These are phyloP conservation scores for Alternaria infectoria DNA, from an alignment of 2,329 filamentous ascomycete species.

Conservation along the genomic window DNA sequence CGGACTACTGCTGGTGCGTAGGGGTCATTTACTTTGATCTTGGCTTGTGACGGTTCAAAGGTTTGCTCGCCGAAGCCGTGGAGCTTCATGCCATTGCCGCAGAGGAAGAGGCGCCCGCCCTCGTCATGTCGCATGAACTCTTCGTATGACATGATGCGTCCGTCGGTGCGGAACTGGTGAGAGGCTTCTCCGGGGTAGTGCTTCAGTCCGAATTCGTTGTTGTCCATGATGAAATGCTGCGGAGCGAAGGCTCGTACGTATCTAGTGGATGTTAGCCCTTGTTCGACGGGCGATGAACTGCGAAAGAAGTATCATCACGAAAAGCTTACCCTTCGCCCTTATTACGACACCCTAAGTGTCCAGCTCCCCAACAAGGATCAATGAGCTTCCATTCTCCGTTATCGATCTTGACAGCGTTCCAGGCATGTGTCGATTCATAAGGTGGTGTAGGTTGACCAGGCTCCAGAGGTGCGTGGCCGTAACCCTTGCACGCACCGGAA, in stretches of 20 bases:
- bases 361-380: constrained; percentile 93
- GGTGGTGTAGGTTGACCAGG: constrained; percentile 71
- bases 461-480: constrained; percentile 68
- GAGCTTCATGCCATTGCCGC: constrained; percentile 28
- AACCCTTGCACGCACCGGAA: constrained; percentile 85
- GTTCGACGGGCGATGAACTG: too few species aligned
- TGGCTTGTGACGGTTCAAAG: constrained; percentile 65
- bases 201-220: constrained; percentile 79
- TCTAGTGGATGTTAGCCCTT: constrained; percentile 9
- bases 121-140: constrained; percentile 74
- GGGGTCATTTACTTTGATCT: constrained; percentile 66
- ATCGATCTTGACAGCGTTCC: constrained; percentile 92
- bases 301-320: constrained; percentile 5
- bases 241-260: constrained; percentile 73
- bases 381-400: constrained; percentile 88
- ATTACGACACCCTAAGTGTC: constrained; percentile 59
- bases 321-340: constrained; percentile 59
- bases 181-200: constrained; percentile 76
- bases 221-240: constrained; percentile 64
- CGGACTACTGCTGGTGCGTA: constrained; percentile 58
- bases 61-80: constrained; percentile 62
- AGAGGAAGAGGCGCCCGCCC: constrained; percentile 52
- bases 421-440: constrained; percentile 74
- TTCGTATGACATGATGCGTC: constrained; percentile 73
- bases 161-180: constrained; percentile 78